A percentile compares a stretch with the other conserved stretches of the same genome.
These are phyloP conservation scores for Hyaloperonospora brassicae DNA, from an alignment of 352 stramenopile genomes.

Conservation along the genomic window DNA sequence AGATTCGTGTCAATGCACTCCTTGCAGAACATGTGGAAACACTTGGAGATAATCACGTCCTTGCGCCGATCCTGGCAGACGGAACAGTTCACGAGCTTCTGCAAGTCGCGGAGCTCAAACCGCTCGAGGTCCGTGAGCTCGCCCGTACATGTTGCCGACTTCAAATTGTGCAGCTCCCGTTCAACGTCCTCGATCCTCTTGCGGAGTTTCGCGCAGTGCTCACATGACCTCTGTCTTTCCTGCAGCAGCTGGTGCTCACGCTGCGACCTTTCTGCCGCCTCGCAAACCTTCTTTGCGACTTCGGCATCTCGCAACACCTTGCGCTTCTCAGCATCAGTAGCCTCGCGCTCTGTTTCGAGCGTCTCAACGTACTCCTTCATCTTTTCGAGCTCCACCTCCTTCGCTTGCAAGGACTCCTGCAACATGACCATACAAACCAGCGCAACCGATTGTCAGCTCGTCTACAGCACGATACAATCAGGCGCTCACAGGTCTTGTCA, in stretches of 20 bases:
- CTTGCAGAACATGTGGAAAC: slow-evolving; percentile 86
- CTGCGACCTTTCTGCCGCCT: slow-evolving; percentile 39
- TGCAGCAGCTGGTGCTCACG: slow-evolving; percentile 46
- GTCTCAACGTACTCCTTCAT: slow-evolving; percentile 58
- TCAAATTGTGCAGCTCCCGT: slow-evolving; percentile 34
- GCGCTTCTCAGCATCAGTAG: slow-evolving; percentile 41
- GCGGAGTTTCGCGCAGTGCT: slow-evolving; percentile 42
- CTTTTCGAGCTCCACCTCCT: slow-evolving; percentile 54
- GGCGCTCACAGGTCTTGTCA: slow-evolving; percentile 1
- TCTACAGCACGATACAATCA: background rate
- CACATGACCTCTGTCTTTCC: slow-evolving; percentile 47
- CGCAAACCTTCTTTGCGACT: slow-evolving; percentile 56
- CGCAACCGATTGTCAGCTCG: slow-evolving; percentile 6
- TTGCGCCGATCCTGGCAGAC: slow-evolving; percentile 82
- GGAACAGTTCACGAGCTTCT: slow-evolving; percentile 79
- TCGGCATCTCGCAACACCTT: slow-evolving; percentile 53
- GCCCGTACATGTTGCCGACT: slow-evolving; percentile 22
- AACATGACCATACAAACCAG: slow-evolving; percentile 3
- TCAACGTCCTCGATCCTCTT: slow-evolving; percentile 51
- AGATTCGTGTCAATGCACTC: slow-evolving; percentile 84
- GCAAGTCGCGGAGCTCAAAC: slow-evolving; percentile 73
- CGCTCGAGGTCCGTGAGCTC: slow-evolving; percentile 65
- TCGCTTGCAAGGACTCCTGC: slow-evolving; percentile 47
- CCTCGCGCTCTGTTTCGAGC: slow-evolving; percentile 47
- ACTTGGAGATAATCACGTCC: slow-evolving; percentile 85